Evolutionary conservation across 345 rosid species (phyloP), one percentile per base, ranked within the genome.

Genomic region (Citrus reticulata): DNA sequence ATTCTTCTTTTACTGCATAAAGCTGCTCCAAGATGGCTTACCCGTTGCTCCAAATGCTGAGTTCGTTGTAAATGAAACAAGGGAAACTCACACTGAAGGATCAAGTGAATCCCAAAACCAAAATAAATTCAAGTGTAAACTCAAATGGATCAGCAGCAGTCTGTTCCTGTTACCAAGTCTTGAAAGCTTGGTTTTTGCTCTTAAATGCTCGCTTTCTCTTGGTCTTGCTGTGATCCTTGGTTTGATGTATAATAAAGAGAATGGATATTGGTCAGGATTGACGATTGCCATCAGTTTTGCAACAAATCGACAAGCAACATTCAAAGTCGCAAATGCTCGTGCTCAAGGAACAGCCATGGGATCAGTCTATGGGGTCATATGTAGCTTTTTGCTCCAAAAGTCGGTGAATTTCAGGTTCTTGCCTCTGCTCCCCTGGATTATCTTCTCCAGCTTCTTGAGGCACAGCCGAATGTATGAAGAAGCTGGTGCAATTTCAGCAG

Each of bases 251-350:
- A 80, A 88, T 76, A 89, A 46, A 64, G 49, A 86, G 69, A 84
- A 89, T 49, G 97, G 91, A n/a, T 87, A 89, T 57, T 92, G 97
- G 97, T 89, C 97, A 24, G 97, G 97, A 60, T 86, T 92, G 57
- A 87, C 91, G 13, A 90, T 88, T 63, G 97, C 97, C 70, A 89
- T 90, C 40, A 87, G 97, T 73, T 83, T 92, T 65, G 86, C 83
- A 17, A 83, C 81, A 22, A 89, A 87, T 9, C 82, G 93, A 73
- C 93, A 89, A 62, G 90, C 94, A 30, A 89, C 90, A 39, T 80
- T 92, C 51, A 81, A 87, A 25, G 71, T 85, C 2, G 87, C 97
- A 0, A 92, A 92, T 82, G 88, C 94, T 32, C 86, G 97, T 2
- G 89, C 86, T 1, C 97, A 89, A 81, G 97, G 97, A 70, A 90